phyloP scores from a whole-genome alignment of 495 filamentous ascomycete species.

The Penicillium cinerascens region DNA sequence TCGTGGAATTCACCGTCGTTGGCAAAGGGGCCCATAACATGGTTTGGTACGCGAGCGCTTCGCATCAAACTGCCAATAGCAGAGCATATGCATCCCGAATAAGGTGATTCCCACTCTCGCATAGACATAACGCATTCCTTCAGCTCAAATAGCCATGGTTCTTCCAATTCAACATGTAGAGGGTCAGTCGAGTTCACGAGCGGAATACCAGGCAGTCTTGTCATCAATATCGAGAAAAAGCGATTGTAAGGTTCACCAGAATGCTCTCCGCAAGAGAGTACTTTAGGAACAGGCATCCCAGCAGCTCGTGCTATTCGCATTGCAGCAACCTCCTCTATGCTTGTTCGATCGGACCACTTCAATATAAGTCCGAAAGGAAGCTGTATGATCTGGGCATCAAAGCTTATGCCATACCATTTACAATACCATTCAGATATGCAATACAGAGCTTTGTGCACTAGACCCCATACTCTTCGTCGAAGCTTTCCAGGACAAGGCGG shows the following conservation, averaged over 20 bases:
- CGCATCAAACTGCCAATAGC: conserved; percentile 6
- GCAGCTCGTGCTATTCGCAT: conserved; percentile 37
- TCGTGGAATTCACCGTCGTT: conserved; percentile 9
- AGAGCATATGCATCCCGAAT: conserved; percentile 9
- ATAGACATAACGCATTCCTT: conserved; percentile 14
- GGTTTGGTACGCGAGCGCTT: conserved; percentile 11
- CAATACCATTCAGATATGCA: conserved; percentile 30
- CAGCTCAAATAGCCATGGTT: conserved; percentile 16
- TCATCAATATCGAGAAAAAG: conserved; percentile 17
- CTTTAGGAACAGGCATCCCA: conserved; percentile 38
- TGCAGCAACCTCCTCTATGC: conserved; percentile 36
- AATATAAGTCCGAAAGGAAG: conserved; percentile 33
- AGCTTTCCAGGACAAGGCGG: conserved; percentile 5
- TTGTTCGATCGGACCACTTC: conserved; percentile 42
- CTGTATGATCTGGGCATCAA: conserved; percentile 22
- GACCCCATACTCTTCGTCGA: conserved; percentile 11
- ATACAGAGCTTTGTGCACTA: conserved; percentile 21
- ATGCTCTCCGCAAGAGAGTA: conserved; percentile 41
- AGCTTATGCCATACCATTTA: conserved; percentile 15
- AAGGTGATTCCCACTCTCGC: conserved; percentile 14
- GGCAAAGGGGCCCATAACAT: conserved; percentile 17
- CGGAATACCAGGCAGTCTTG: conserved; percentile 6
- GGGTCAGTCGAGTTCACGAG: conserved; percentile 12
- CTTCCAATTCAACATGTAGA: conserved; percentile 12
- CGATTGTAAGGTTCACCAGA: conserved; percentile 21